phyloP scores from a whole-genome alignment of 352 stramenopile species.

The Poterioochromonas sp. region DNA sequence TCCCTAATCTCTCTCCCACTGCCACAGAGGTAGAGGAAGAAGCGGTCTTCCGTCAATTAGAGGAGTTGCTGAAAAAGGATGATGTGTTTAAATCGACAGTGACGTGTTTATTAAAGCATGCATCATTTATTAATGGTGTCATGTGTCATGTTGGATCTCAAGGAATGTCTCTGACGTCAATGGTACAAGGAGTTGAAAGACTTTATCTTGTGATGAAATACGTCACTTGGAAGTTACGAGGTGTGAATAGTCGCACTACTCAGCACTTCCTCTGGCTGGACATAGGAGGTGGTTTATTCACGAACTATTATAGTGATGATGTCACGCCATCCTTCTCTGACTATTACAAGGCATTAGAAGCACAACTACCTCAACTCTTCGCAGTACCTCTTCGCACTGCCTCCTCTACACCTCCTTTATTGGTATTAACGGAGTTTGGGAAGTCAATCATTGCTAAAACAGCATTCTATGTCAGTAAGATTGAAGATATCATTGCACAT shows the following conservation, averaged over 20 bases:
- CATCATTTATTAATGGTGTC: conserved; percentile 65
- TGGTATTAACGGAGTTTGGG: conserved; percentile 73
- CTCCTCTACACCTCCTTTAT: background rate
- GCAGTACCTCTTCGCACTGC: conserved; percentile 51
- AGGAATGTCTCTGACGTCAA: conserved; percentile 55
- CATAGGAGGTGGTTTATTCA: conserved; percentile 78
- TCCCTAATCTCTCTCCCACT: background rate
- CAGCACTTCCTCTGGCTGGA: conserved; percentile 59
- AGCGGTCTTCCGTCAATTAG: conserved; percentile 39
- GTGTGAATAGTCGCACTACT: background rate
- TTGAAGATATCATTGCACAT: conserved; percentile 58
- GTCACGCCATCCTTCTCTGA: conserved; percentile 55
- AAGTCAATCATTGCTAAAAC: conserved; percentile 69
- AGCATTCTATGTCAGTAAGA: conserved; percentile 65
- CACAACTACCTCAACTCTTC: no score
- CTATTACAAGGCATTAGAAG: conserved; percentile 65
- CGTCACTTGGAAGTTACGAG: background rate
- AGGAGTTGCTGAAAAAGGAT: no score
- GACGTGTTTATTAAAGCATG: conserved; percentile 53
- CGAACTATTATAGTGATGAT: conserved; percentile 68
- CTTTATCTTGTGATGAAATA: background rate
- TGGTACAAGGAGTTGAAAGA: conserved; percentile 58
- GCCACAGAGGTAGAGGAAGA: conserved; percentile 52
- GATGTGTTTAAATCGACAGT: no score
- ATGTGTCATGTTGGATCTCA: conserved; percentile 66